phyloP scores from a whole-genome alignment of 169 alveolate genomes.

The Fabrea salina region DNA sequence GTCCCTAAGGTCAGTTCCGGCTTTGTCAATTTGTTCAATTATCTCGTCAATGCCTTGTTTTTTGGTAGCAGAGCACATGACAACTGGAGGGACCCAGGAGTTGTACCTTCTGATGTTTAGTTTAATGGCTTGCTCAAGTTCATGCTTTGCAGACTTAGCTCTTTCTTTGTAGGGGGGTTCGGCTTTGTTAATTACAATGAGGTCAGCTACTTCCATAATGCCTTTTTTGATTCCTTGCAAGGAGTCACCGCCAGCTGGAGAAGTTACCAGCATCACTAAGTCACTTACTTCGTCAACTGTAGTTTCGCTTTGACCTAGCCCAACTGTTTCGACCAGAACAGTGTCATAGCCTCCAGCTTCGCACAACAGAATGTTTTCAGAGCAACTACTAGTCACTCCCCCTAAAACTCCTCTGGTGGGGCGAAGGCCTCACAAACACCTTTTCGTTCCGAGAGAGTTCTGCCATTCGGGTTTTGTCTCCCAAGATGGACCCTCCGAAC shows the following conservation, averaged over 20 bases:
- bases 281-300: slow-evolving; percentile 63
- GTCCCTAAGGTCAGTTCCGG: slow-evolving; percentile 31
- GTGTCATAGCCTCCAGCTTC: slow-evolving; percentile 58
- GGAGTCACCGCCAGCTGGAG: slow-evolving; percentile 67
- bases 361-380: slow-evolving; percentile 45
- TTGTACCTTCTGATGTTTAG: slow-evolving; percentile 39
- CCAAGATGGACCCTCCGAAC: slow-evolving; percentile 71
- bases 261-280: slow-evolving; percentile 49
- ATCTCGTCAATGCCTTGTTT: slow-evolving; percentile 37
- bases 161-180: slow-evolving; percentile 49
- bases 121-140: slow-evolving; percentile 39
- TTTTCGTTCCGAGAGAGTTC: slow-evolving; percentile 29
- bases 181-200: slow-evolving; percentile 55
- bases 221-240: slow-evolving; percentile 66
- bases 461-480: slow-evolving; percentile 71
- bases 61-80: slow-evolving; percentile 41
- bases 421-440: slow-evolving; percentile 65
- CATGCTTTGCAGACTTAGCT: slow-evolving; percentile 35
- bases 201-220: slow-evolving; percentile 68
- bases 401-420: slow-evolving; percentile 63
- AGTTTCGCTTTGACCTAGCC: slow-evolving; percentile 63
- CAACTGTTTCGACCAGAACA: slow-evolving; percentile 64
- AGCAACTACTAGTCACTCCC: slow-evolving; percentile 55
- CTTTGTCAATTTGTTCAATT: slow-evolving; percentile 30
- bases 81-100: slow-evolving; percentile 45